Conservation (phyloP, 164 flowering plant species). For the Vitis vinifera region DNA sequence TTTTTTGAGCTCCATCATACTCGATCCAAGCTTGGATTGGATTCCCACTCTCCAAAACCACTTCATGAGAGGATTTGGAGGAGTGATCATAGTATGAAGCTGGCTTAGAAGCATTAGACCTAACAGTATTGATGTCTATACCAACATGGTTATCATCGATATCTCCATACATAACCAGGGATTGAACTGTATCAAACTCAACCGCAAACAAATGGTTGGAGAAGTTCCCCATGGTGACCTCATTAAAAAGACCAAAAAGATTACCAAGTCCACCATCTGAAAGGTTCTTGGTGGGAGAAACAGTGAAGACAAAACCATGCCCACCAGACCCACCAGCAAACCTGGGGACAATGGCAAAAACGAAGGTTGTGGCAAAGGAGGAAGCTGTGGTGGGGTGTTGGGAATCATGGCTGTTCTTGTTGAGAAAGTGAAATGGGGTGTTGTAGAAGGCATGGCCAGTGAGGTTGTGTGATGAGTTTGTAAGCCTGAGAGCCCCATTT, state of each 20-base stretch:
- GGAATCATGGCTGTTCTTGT: background rate
- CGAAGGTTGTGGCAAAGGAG: background rate
- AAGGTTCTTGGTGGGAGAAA: no score
- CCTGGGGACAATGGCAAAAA: conserved; percentile 1
- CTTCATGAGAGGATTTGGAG: background rate
- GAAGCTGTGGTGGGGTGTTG: background rate
- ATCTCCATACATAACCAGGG: background rate
- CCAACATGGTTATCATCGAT: conserved; percentile 11
- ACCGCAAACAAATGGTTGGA: conserved; percentile 27
- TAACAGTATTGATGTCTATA: conserved; percentile 4
- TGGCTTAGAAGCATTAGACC: background rate
- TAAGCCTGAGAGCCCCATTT: conserved; percentile 4
- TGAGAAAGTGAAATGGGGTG: background rate
- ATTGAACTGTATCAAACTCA: conserved; percentile 26
- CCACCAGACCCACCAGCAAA: background rate
- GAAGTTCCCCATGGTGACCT: background rate
- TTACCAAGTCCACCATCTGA: no score
- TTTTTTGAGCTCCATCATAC: conserved; percentile 12
- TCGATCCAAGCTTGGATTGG: conserved; percentile 24
- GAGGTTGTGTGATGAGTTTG: conserved; percentile 1
- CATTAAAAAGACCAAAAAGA: background rate
- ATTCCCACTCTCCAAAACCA: conserved; percentile 1
- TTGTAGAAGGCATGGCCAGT: conserved; percentile 9
- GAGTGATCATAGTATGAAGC: conserved; percentile 3
- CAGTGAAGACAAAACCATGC: background rate